phyloP scores from a whole-genome alignment of 768 basidiomycete species.

The Hygrophoropsis aurantiaca region DNA sequence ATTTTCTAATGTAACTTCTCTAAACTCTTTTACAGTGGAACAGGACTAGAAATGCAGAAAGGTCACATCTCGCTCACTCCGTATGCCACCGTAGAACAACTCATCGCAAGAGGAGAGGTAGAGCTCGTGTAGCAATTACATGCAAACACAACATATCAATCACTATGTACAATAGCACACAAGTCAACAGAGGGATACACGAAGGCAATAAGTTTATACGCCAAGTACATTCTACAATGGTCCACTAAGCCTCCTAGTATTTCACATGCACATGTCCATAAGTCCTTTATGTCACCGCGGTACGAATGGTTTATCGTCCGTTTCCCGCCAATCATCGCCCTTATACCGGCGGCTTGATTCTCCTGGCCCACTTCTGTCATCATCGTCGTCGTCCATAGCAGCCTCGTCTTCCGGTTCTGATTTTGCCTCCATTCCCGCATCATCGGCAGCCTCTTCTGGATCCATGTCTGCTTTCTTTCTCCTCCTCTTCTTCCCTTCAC shows the following conservation, averaged over 20 bases:
- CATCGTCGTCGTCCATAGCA: constrained; percentile 43
- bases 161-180: constrained; percentile 11
- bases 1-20: neutral
- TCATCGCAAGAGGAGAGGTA: constrained; percentile 69
- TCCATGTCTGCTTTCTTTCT: constrained; percentile 47
- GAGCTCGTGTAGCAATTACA: constrained; percentile 60
- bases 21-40: constrained; percentile 48
- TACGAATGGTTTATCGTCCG: constrained; percentile 44
- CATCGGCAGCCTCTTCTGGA: constrained; percentile 33
- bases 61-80: constrained; percentile 81
- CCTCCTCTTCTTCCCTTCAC: constrained; percentile 47
- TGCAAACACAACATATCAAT: constrained; percentile 13
- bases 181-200: neutral
- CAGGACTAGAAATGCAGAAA: constrained; percentile 69
- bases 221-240: neutral
- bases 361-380: constrained; percentile 34
- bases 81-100: constrained; percentile 73
- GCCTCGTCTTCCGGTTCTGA: constrained; percentile 36
- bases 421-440: constrained; percentile 35
- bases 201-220: neutral
- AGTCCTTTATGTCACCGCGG: constrained; percentile 30
- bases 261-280: neutral
- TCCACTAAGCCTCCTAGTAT: neutral
- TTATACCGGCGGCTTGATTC: constrained; percentile 41
- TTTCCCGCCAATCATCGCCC: constrained; percentile 41